These are phyloP conservation scores for Ganoderma lingzhi DNA, from an alignment of 1,284 basidiomycete genomes.

Conservation along the genomic window DNA sequence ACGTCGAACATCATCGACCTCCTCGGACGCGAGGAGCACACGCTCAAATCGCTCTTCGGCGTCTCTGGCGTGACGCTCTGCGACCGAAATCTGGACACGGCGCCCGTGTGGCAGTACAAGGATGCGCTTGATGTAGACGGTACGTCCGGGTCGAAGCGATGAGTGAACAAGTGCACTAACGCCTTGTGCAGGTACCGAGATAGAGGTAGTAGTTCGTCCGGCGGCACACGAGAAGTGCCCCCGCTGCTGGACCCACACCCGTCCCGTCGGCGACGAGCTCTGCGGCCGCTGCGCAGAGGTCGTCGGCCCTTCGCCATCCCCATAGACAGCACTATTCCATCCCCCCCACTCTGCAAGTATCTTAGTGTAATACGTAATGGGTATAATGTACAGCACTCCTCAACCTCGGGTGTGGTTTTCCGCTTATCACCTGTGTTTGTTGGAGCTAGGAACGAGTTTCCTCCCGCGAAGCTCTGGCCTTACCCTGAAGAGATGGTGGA, in stretches of 20 bases:
- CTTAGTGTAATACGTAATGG: slow-evolving; percentile 19
- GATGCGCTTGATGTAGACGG: slow-evolving; percentile 53
- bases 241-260: slow-evolving; percentile 80
- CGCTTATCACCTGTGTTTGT: neutral
- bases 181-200: slow-evolving; percentile 42
- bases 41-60: slow-evolving; percentile 78
- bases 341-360: neutral
- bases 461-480: slow-evolving; percentile 9
- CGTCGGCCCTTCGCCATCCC: slow-evolving; percentile 19
- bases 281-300: slow-evolving; percentile 66
- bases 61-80: slow-evolving; percentile 71
- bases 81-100: slow-evolving; percentile 49
- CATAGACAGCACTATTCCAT: neutral
- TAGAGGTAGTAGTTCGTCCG: slow-evolving; percentile 61
- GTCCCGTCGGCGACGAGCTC: slow-evolving; percentile 53
- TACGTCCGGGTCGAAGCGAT: slow-evolving; percentile 36
- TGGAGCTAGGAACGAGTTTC: neutral
- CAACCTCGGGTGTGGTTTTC: neutral
- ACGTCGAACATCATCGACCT: slow-evolving; percentile 60
- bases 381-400: slow-evolving; percentile 12
- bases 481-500: slow-evolving; percentile 1
- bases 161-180: neutral
- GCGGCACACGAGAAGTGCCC: slow-evolving; percentile 72
- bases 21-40: slow-evolving; percentile 66
- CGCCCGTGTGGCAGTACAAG: slow-evolving; percentile 58